Evolutionary conservation across 805 yeast species (phyloP).

Genomic region (Monosporozyma siamensis): DNA sequence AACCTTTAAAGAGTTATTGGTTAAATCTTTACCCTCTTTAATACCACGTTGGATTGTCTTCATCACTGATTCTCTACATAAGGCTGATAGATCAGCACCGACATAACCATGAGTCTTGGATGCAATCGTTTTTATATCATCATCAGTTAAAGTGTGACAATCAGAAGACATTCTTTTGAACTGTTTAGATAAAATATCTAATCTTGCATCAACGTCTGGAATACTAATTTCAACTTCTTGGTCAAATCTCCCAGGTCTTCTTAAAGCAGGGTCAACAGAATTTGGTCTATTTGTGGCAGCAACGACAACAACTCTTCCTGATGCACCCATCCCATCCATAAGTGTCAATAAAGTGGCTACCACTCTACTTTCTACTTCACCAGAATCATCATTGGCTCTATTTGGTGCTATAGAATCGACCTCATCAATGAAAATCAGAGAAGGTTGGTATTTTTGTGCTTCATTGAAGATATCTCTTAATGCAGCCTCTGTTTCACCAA

Average conservation of each 20-base stretch:
- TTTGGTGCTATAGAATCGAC: constrained; percentile 87
- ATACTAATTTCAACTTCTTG: constrained; percentile 86
- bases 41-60: constrained; percentile 62
- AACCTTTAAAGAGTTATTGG: constrained; percentile 37
- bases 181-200: constrained; percentile 59
- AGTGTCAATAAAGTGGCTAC: constrained; percentile 80
- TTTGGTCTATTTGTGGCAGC: constrained; percentile 73
- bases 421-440: constrained; percentile 84
- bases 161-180: constrained; percentile 36
- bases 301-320: constrained; percentile 54
- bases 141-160: constrained; percentile 43
- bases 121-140: constrained; percentile 56
- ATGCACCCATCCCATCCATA: constrained; percentile 67
- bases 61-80: constrained; percentile 84
- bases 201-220: constrained; percentile 77
- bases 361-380: constrained; percentile 83
- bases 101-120: constrained; percentile 90
- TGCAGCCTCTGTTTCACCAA: constrained; percentile 89
- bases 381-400: constrained; percentile 73
- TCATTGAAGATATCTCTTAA: constrained; percentile 76
- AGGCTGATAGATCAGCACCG: constrained; percentile 88
- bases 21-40: constrained; percentile 7
- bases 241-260: constrained; percentile 85
- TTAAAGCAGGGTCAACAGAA: constrained; percentile 56
- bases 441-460: constrained; percentile 78